Evolutionary conservation across 2,329 filamentous ascomycete genomes (phyloP), one percentile per base, ranked within the genome.

Genomic region (Pseudogymnoascus verrucosus): DNA sequence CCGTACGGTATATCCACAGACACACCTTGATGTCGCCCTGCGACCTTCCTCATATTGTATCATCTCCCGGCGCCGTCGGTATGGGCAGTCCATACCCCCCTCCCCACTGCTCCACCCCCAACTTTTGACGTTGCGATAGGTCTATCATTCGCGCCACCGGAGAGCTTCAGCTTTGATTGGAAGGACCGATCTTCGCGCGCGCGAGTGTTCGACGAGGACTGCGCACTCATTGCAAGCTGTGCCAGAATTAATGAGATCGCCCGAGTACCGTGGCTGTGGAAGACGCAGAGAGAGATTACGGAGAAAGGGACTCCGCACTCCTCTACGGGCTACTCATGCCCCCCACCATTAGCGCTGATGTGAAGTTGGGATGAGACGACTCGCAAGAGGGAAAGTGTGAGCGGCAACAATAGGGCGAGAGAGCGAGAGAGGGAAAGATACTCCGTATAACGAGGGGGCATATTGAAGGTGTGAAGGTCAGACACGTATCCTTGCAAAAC

Each of bases 281-380:
- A 54, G 23, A 51, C 28, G 23, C 44, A 31, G 28, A 26, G 44
- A 54, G 47, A 54, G 47, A 54, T 54, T 54, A 54, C 47, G 47
- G 47, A 54, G 47, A 54, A 54, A 54, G 26, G 14, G 47, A 54
- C 47, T 54, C 47, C 47, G 47, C 47, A 54, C 5, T 8, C 23
- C 7, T 31, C 47, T 31, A 26, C n/a, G 26, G n/a, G 47, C 8
- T 31, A 19, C 47, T 31, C n/a, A 54, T 31, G 3, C 14, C n/a
- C 47, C 47, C 47, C 47, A 54, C 47, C 47, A 54, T 54, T 54
- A 54, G 47, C 47, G 47, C 47, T 54, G 47, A 54, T 54, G 47
- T 31, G 26, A 31, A 54, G 47, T 31, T 54, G 26, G 26, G 44
- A 51, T 16, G 44, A 23, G 26, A 16, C 26, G 47, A 54, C 47